Base-by-base conservation (phyloP, 2,329 filamentous ascomycete species). In the Fusarium euwallaceae region DNA sequence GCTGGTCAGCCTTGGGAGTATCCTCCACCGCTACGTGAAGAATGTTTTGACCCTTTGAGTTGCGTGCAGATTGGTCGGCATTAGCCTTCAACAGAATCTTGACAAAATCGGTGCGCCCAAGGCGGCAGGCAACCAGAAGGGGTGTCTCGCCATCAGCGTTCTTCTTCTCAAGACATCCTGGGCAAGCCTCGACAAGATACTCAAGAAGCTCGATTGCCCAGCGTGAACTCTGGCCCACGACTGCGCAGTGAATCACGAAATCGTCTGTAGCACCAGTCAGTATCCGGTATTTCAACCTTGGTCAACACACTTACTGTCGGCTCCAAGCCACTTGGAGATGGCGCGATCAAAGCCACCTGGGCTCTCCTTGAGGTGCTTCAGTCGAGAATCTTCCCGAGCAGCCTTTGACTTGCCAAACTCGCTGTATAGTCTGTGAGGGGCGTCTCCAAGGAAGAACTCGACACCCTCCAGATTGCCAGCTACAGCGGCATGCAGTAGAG, bases 381-480 rank as follows among this genome's bases (percentile, higher is more conserved):
- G 82, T 43, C 90, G 86, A 61, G 87, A 82, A 71, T 96, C 92
- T 27, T 91, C 86, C 69, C 86, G 86, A 64, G 93, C 88, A 1
- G 85, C 81, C 73, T 91, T 88, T 0, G 91, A 88, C 71, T 85
- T 84, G 43, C 85, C 87, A 78, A 95, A 97, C 55, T 94, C 90
- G 29, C 87, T 82, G 78, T 97, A 97, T 64, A 89, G 86, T 32
- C 91, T 87, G 74, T 90, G 83, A 0, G 94, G 93, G 1, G 90
- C 88, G 70, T 94, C 92, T 67, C 92, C 91, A 65, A 95, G 82
- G 80, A 96, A 94, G 90, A 93, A 97, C 78, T 97, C 91, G 0
- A 94, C 89, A 20, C 88, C 88, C 43, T 92, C 89, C n/a, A 96
- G 80, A 22, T 86, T 92, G 4, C 91, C 90, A 2, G 77, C 76